Base-by-base conservation (phyloP, 495 filamentous ascomycete genomes). In the Penicillium paradoxum region DNA sequence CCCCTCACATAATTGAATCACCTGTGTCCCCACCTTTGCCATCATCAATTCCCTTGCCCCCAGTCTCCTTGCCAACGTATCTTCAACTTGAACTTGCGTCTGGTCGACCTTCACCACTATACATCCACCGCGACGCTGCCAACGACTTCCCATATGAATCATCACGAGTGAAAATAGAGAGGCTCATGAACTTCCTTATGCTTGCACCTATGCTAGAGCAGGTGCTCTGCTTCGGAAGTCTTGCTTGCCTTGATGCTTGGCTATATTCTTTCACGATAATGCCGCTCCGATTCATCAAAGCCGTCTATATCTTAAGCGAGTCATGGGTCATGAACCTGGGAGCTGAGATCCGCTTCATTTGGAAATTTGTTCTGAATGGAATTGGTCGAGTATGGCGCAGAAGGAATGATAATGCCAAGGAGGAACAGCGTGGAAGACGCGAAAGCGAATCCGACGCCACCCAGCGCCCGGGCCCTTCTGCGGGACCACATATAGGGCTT, bases 161-260 rank as follows among this genome's bases (percentile, higher is more conserved):
- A 17, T 90, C 89, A n/a, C 85, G 85, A n/a, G 79, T 96, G 59
- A 97, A 96, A 62, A 85, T 97, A 48, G 91, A 97, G 63, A 83
- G 93, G 41, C 76, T 99, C n/a, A 74, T 86, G 51, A 96, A 97
- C 64, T 92, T 96, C 66, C 72, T 97, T 7, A 70, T 89, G 17
- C 74, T 97, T 5, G 90, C 92, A 7, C 82, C 80, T 7, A 85
- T 83, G 45, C 73, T 99, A n/a, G 93, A 99, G 70, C 81, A 85
- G 49, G 81, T 90, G 1, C 77, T 99, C 17, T 83, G 81, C 58
- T 97, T 99, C 72, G 93, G 93, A 6, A 82, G 86, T 9, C 63
- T 97, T 19, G 89, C 92, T 25, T 97, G 93, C 67, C 74, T 97
- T 27, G 93, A 99, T 73, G 86, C 91, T n/a, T 99, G 92, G 93